These are phyloP conservation scores for Fraxinus nigra DNA, from an alignment of 305 asterid species.

Conservation along the genomic window DNA sequence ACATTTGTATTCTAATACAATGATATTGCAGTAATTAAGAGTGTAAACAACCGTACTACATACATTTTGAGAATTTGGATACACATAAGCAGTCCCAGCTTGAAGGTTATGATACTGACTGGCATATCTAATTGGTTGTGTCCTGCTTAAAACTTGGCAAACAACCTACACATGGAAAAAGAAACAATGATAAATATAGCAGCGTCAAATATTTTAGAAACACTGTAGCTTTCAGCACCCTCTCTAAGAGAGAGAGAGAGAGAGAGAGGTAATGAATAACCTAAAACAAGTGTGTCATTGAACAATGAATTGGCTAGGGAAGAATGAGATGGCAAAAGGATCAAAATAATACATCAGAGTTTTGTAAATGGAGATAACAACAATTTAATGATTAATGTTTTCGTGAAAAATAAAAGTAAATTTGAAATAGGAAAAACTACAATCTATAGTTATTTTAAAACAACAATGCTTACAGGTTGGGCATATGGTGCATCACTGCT, in stretches of 20 bases:
- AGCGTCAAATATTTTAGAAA: background rate
- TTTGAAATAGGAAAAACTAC: conserved; percentile 1
- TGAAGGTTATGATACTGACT: conserved; percentile 38
- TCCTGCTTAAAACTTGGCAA: conserved; percentile 35
- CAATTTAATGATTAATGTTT: background rate
- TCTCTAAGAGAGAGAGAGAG: background rate
- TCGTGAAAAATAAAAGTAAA: background rate
- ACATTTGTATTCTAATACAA: background rate
- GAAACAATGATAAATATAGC: background rate
- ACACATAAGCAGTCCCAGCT: conserved; percentile 34
- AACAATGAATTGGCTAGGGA: background rate
- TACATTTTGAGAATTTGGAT: conserved; percentile 44
- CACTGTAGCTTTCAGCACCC: background rate
- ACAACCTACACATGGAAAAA: conserved; percentile 25
- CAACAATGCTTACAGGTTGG: conserved; percentile 54
- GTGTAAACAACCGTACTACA: background rate
- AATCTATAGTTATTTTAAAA: conserved; percentile 1
- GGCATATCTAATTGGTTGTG: conserved; percentile 36
- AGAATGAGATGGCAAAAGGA: background rate
- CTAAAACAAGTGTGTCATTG: background rate
- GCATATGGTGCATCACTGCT: conserved; percentile 41
- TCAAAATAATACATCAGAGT: background rate
- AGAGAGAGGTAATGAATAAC: background rate
- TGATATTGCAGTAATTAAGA: background rate
- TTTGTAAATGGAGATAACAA: background rate